phyloP scores from a whole-genome alignment of 169 alveolate species.

The Eimeria sp. region DNA sequence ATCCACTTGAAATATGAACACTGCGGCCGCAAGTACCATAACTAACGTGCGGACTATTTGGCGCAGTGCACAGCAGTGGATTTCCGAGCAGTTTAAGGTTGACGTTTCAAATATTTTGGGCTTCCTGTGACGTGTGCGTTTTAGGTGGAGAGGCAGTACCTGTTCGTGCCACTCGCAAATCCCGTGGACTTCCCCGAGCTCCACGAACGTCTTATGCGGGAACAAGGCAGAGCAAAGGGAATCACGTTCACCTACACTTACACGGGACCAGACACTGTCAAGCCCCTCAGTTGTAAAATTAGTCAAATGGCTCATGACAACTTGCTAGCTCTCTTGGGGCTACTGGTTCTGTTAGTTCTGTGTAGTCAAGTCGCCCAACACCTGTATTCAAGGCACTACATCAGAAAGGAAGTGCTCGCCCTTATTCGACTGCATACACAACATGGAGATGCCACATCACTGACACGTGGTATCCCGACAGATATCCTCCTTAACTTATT shows the following conservation, averaged over 20 bases:
- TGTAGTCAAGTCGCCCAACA: slow-evolving; percentile 1
- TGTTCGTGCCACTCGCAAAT: slow-evolving; percentile 31
- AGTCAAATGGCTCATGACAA: not conserved
- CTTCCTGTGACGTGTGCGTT: not conserved
- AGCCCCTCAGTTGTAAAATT: slow-evolving; percentile 16
- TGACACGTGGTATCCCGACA: slow-evolving; percentile 30
- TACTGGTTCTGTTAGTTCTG: not conserved
- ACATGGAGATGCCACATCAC: not conserved
- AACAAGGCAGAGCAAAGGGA: slow-evolving; percentile 51
- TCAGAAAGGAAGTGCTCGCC: slow-evolving; percentile 33
- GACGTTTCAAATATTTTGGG: not conserved
- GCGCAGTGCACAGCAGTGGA: not conserved
- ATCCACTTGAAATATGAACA: not conserved
- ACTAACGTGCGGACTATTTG: not conserved
- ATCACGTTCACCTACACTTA: slow-evolving; percentile 28
- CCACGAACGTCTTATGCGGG: slow-evolving; percentile 53
- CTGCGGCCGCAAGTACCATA: not conserved
- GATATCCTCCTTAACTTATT: slow-evolving; percentile 8
- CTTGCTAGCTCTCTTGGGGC: not conserved
- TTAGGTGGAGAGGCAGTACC: slow-evolving; percentile 42
- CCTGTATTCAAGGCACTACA: slow-evolving; percentile 7
- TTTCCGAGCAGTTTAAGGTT: not conserved
- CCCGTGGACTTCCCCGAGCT: slow-evolving; percentile 60
- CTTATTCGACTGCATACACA: slow-evolving; percentile 23
- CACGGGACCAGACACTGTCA: slow-evolving; percentile 16